Evolutionary conservation across 129 eudicot species (phyloP), one percentile per base, ranked within the genome.

Genomic region (Logfia minima): DNA sequence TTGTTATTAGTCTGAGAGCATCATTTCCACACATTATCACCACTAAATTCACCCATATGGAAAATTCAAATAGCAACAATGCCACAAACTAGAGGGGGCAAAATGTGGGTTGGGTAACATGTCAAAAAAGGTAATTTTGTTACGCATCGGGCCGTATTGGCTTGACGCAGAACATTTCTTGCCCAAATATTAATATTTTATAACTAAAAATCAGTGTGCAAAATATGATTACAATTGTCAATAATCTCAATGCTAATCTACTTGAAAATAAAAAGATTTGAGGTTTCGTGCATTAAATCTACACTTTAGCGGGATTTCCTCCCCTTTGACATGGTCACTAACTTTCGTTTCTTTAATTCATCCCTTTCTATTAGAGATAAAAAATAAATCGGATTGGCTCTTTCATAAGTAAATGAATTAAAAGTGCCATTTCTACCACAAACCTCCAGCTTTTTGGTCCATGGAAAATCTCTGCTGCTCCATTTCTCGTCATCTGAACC

Each of bases 371-470:
- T 8, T 62, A 6, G 6, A 7, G 2, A 22, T 18, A 62, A 26
- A 62, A 23, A 13, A 13, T 1, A 26, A 24, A 10, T 0, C n/a
- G 2, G 17, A 23, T 62, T 3, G 18, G 28, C 35, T 17, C 35
- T 10, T 62, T 62, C n/a, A 24, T 23, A 56, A 56, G 63, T 6
- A 58, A 7, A 6, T 3, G 37, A 28, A 28, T 62, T 9, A 62
- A 24, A 62, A 62, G 6, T 62, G 18, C 31, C 32, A 26, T 8
- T 16, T 58, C 26, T 58, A 62, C 13, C 32, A 62, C 82, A 74
- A 56, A 93, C 98, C 98, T 94, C 97, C 81, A 94, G 80, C 79
- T 87, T 80, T 79, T 83, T 94, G 41, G 96, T 91, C 98, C 98
- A 94, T 18, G 90, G 75, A 72, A 89, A 94, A 69, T 87, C 89